A percentile compares a stretch with the other conserved stretches of the same genome.
These are phyloP conservation scores for Xylariaceae sp. DNA, from an alignment of 2,329 filamentous ascomycete species.

Conservation along the genomic window DNA sequence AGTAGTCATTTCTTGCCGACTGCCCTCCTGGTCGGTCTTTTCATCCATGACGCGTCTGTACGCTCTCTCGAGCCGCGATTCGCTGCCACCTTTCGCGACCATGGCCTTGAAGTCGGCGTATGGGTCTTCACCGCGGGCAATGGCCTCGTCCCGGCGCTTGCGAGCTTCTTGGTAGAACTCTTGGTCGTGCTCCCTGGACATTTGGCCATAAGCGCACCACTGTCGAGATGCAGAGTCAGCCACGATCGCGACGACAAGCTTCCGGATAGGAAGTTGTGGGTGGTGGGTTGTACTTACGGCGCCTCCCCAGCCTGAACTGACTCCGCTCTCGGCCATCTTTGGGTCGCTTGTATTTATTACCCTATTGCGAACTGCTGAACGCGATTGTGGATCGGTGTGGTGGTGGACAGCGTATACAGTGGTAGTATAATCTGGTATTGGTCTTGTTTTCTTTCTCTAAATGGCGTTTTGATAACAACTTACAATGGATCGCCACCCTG, in stretches of 20 bases:
- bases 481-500: too few species aligned
- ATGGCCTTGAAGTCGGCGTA: slow-evolving; percentile 6
- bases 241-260: background rate
- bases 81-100: background rate
- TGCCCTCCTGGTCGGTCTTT: background rate
- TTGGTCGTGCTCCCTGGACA: slow-evolving; percentile 3
- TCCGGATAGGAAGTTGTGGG: background rate
- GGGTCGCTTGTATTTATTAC: too few species aligned
- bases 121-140: slow-evolving; percentile 6
- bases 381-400: background rate
- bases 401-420: background rate
- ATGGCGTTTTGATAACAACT: too few species aligned
- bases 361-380: background rate
- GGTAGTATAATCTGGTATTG: too few species aligned
- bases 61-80: slow-evolving; percentile 1
- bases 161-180: slow-evolving; percentile 6
- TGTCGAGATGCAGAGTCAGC: background rate
- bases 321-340: background rate
- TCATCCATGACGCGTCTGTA: slow-evolving; percentile 3
- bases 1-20: background rate
- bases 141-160: slow-evolving; percentile 3
- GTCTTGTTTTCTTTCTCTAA: too few species aligned
- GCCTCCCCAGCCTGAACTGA: slow-evolving; percentile 1
- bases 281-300: background rate
- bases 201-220: slow-evolving; percentile 4